Evolutionary conservation across 306 rosid genomes (phyloP).

Genomic region (Fragaria vesca): DNA sequence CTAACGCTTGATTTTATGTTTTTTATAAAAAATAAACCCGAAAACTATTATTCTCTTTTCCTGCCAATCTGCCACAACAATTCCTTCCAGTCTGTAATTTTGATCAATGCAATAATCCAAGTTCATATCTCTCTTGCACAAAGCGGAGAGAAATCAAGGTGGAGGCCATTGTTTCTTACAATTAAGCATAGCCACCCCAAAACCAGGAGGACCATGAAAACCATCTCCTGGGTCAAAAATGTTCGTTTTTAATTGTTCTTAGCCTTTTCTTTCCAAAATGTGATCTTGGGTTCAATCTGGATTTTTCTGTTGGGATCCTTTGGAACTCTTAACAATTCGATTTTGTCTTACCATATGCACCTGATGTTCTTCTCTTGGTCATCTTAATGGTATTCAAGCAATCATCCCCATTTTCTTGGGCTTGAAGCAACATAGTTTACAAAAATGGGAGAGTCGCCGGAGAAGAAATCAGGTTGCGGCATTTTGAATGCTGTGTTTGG

Average conservation of each 20-base stretch:
- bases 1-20: background rate
- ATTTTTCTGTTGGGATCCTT: conserved; percentile 3
- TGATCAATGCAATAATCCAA: conserved; percentile 7
- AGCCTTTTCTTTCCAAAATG: background rate
- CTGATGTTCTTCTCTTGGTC: conserved; percentile 13
- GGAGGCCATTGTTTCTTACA: background rate
- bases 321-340: background rate
- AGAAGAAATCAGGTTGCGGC: conserved; percentile 66
- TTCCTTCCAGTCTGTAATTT: background rate
- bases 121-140: conserved; percentile 15
- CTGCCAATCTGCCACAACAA: conserved; percentile 9
- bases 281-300: conserved; percentile 7
- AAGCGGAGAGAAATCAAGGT: conserved; percentile 10
- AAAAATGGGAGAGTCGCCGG: conserved; percentile 62
- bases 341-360: background rate
- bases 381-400: background rate
- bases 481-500: conserved; percentile 66
- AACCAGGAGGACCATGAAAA: conserved; percentile 44
- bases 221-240: conserved; percentile 35
- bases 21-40: conserved; percentile 23
- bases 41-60: conserved; percentile 11
- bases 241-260: background rate
- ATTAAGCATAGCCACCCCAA: conserved; percentile 11
- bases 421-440: background rate
- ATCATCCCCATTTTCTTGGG: background rate